Evolutionary conservation across 164 flowering plant species (phyloP).

Genomic region (Sextonia rubra): DNA sequence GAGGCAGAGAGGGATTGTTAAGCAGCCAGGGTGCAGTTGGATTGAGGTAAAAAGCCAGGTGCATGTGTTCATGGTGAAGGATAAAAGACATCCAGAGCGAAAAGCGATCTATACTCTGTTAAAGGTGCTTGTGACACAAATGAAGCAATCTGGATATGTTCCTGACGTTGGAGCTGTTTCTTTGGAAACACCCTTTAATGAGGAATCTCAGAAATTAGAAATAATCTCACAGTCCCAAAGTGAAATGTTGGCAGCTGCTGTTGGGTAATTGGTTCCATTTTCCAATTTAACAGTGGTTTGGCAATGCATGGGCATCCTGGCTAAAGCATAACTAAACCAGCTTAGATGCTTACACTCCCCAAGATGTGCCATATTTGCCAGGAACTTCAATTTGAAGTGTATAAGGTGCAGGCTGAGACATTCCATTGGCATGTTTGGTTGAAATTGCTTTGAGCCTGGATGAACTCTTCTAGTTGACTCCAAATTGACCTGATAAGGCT

Average conservation of each 20-base stretch:
- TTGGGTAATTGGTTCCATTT: neutral
- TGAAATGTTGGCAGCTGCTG: constrained; percentile 1
- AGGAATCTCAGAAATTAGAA: neutral
- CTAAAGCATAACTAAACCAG: neutral
- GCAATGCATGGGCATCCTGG: neutral
- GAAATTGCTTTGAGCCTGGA: neutral
- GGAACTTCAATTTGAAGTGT: constrained; percentile 1
- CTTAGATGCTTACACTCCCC: neutral
- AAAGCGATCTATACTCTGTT: constrained; percentile 22
- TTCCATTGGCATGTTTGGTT: neutral
- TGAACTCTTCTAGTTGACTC: no score
- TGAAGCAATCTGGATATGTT: constrained; percentile 14
- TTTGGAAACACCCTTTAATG: neutral
- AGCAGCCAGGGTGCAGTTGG: constrained; percentile 39
- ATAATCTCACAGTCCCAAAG: neutral
- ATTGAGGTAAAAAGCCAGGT: constrained; percentile 21
- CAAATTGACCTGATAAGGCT: neutral
- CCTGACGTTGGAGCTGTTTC: constrained; percentile 6
- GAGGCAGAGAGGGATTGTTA: constrained; percentile 24
- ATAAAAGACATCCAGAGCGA: constrained; percentile 21
- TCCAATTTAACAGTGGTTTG: neutral
- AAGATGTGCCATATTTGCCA: neutral
- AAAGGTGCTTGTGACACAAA: constrained; percentile 14
- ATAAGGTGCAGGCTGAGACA: neutral
- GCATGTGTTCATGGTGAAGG: constrained; percentile 34